A percentile compares a stretch with the other conserved stretches of the same genome.
These are phyloP conservation scores for Fusarium sp. DNA, from an alignment of 2,329 filamentous ascomycete genomes.

Conservation along the genomic window DNA sequence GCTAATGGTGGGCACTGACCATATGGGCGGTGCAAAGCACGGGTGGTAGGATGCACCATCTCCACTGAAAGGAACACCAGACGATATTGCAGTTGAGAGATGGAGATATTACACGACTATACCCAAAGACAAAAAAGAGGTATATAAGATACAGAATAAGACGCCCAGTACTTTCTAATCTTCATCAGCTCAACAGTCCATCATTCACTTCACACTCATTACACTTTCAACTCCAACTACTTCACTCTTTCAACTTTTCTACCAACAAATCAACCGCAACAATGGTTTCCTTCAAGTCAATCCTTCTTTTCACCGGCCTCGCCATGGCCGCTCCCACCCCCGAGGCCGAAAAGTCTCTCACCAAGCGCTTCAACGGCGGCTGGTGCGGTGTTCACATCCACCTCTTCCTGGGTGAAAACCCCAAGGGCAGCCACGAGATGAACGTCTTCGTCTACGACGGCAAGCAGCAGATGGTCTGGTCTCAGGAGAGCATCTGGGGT, in stretches of 20 bases:
- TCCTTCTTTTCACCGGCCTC: not conserved
- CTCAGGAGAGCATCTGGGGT: slow-evolving; percentile 4
- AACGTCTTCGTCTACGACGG: slow-evolving; percentile 2
- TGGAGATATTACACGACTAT: not conserved
- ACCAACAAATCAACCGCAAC: not conserved
- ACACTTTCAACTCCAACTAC: not conserved
- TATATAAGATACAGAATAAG: not conserved
- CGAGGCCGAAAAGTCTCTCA: not conserved
- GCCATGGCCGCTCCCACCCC: not conserved
- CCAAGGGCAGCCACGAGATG: not conserved
- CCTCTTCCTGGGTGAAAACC: not conserved
- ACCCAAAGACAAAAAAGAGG: rapidly evolving
- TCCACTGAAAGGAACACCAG: not conserved
- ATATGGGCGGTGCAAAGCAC: not conserved
- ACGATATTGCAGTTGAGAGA: not conserved
- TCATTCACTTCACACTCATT: not conserved
- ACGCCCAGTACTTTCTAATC: not conserved
- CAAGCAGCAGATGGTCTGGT: not conserved
- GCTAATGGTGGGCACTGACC: not conserved
- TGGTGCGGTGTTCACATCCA: slow-evolving; percentile 12
- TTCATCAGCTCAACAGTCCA: not conserved
- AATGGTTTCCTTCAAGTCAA: not conserved
- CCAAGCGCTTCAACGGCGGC: slow-evolving; percentile 1
- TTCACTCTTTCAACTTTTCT: not conserved
- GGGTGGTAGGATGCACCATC: not conserved